phyloP scores from a whole-genome alignment of 1,284 basidiomycete species.

The Pseudozyma sp. region DNA sequence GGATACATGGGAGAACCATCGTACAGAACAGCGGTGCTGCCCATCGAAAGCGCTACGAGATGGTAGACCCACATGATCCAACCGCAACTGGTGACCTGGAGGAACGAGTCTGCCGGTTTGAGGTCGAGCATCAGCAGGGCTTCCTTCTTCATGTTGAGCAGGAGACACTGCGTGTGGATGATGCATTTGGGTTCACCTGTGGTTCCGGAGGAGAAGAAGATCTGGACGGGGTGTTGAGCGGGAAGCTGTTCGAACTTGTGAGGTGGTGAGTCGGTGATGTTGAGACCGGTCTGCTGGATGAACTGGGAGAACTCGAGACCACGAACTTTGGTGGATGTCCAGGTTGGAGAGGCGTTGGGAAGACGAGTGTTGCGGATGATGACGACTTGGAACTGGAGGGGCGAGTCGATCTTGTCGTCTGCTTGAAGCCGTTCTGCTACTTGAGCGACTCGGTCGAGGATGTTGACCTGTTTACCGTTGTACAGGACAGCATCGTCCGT shows the following conservation, averaged over 20 bases:
- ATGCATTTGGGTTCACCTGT: conserved; percentile 70
- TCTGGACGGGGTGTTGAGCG: conserved; percentile 62
- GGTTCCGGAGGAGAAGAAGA: conserved; percentile 68
- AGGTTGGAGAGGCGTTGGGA: conserved; percentile 6
- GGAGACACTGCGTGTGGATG: conserved; percentile 60
- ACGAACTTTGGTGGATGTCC: conserved; percentile 24
- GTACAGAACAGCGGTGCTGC: conserved; percentile 63
- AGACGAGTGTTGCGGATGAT: conserved; percentile 38
- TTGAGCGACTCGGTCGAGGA: conserved; percentile 52
- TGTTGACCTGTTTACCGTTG: conserved; percentile 65
- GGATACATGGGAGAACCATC: conserved; percentile 68
- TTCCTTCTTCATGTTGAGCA: conserved; percentile 53
- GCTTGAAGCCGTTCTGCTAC: conserved; percentile 53
- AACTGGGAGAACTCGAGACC: conserved; percentile 28
- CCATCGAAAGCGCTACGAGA: conserved; percentile 53
- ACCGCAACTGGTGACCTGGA: conserved; percentile 63
- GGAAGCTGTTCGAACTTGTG: conserved; percentile 50
- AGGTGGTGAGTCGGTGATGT: conserved; percentile 25
- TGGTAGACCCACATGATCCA: conserved; percentile 69
- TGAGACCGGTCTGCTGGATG: conserved; percentile 25
- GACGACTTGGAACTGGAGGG: conserved; percentile 45
- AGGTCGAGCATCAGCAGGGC: conserved; percentile 47
- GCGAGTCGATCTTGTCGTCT: conserved; percentile 47
- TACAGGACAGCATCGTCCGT: conserved; percentile 68
- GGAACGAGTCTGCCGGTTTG: conserved; percentile 55